These are phyloP conservation scores for Meredithiella fracta DNA, from an alignment of 2,329 filamentous ascomycete genomes.

Conservation along the genomic window DNA sequence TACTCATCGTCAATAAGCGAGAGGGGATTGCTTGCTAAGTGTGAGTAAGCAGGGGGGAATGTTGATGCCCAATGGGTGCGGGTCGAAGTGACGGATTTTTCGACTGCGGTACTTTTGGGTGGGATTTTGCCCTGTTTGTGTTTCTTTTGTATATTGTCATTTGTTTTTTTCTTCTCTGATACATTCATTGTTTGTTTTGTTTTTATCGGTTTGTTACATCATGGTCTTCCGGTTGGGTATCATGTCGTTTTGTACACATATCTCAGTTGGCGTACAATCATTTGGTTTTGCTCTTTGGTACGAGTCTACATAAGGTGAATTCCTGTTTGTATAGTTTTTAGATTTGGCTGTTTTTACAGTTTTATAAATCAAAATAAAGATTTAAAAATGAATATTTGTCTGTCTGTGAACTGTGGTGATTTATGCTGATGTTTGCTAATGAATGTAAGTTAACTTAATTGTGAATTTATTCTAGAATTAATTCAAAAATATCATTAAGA, in stretches of 20 bases:
- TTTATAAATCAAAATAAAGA: not conserved
- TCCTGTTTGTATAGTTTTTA: not conserved
- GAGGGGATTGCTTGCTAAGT: too few relatives aligned
- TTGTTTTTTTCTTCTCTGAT: not conserved
- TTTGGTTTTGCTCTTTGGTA: slow-evolving; percentile 7
- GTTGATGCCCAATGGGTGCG: slow-evolving; percentile 1
- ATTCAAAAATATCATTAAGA: too few relatives aligned
- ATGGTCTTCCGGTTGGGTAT: not conserved
- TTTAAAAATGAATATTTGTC: too few relatives aligned
- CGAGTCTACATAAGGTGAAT: not conserved
- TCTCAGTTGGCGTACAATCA: slow-evolving; percentile 4
- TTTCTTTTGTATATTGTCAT: not conserved
- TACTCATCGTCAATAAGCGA: slow-evolving; percentile 36
- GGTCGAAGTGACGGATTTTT: slow-evolving; percentile 9
- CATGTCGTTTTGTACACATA: slow-evolving; percentile 9
- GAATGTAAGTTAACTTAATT: too few relatives aligned
- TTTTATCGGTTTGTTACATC: slow-evolving; percentile 3
- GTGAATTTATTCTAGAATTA: too few relatives aligned
- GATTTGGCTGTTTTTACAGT: not conserved
- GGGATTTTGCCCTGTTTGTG: not conserved
- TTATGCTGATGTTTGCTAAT: not conserved
- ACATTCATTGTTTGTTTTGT: not conserved
- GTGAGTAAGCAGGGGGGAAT: too few relatives aligned
- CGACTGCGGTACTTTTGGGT: not conserved
- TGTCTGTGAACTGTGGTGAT: too few relatives aligned